Conservation (phyloP, 768 basidiomycete species). For the Sistotremastrum suecicum region DNA sequence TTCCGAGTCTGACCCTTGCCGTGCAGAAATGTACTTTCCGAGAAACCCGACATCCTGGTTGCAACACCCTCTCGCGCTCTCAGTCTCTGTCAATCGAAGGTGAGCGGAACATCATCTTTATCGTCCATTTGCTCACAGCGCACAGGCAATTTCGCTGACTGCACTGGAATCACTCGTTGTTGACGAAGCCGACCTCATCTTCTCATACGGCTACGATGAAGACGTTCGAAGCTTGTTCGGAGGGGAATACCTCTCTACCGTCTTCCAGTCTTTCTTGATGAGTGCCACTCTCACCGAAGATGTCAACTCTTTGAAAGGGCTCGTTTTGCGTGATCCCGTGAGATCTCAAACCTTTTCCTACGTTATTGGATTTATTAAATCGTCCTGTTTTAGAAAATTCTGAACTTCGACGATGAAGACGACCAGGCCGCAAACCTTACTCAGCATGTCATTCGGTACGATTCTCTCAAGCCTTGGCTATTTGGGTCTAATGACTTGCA, state of each 20-base stretch:
- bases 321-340: slow-evolving; percentile 79
- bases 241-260: slow-evolving; percentile 60
- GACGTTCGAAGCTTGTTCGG: slow-evolving; percentile 59
- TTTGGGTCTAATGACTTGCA: slow-evolving; percentile 11
- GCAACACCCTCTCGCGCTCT: slow-evolving; percentile 66
- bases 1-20: neutral
- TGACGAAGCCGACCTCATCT: slow-evolving; percentile 93
- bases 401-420: slow-evolving; percentile 79
- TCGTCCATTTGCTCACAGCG: neutral
- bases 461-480: neutral
- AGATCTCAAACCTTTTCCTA: slow-evolving; percentile 14
- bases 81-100: slow-evolving; percentile 57
- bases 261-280: slow-evolving; percentile 90
- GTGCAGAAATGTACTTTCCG: slow-evolving; percentile 38
- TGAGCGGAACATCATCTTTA: slow-evolving; percentile 11
- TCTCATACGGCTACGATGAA: slow-evolving; percentile 94
- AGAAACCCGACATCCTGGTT: slow-evolving; percentile 67
- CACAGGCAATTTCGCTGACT: slow-evolving; percentile 46
- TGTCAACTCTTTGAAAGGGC: slow-evolving; percentile 80
- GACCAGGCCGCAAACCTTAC: slow-evolving; percentile 69
- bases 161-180: slow-evolving; percentile 80
- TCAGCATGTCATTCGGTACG: slow-evolving; percentile 72
- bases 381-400: slow-evolving; percentile 41
- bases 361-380: neutral
- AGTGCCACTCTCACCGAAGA: slow-evolving; percentile 97